Evolutionary conservation across 495 filamentous ascomycete species (phyloP).

Genomic region (Letharia columbiana): DNA sequence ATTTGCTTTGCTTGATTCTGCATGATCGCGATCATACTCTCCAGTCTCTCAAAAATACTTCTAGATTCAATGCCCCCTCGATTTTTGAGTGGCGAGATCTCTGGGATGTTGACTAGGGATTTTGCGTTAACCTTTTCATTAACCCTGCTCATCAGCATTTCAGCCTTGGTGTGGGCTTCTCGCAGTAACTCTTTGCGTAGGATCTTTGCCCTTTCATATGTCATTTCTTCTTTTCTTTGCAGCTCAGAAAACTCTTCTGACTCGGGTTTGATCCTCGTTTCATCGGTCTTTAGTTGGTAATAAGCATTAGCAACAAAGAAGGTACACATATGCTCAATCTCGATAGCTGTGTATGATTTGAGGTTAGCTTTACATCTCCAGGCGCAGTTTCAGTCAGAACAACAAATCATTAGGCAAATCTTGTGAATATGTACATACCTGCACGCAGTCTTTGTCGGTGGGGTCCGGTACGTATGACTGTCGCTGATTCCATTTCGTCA

Average conservation of each 20-base stretch:
- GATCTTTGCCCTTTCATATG: constrained; percentile 67
- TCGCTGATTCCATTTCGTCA: constrained; percentile 31
- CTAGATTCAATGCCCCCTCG: constrained; percentile 55
- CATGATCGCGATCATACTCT: constrained; percentile 46
- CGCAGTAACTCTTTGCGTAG: constrained; percentile 67
- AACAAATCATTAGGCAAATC: not conserved
- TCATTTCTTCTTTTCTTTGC: constrained; percentile 58
- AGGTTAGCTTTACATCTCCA: not conserved
- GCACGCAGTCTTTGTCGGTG: constrained; percentile 57
- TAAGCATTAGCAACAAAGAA: constrained; percentile 82
- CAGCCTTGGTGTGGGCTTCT: constrained; percentile 45
- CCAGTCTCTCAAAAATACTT: constrained; percentile 46
- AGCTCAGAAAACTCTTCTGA: constrained; percentile 56
- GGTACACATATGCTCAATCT: constrained; percentile 69
- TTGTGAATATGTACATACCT: not conserved
- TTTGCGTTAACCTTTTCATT: constrained; percentile 39
- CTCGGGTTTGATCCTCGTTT: constrained; percentile 49
- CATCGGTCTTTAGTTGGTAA: constrained; percentile 69
- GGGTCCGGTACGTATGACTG: constrained; percentile 44
- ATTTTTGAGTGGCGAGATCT: constrained; percentile 42
- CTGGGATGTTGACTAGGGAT: constrained; percentile 55
- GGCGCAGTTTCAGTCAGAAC: not conserved
- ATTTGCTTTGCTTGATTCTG: constrained; percentile 62
- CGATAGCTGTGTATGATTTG: constrained; percentile 42
- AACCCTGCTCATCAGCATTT: constrained; percentile 36